Base-by-base conservation (phyloP, 1,139 yeast genomes). In the Suzukiozyma palmioleophila region DNA sequence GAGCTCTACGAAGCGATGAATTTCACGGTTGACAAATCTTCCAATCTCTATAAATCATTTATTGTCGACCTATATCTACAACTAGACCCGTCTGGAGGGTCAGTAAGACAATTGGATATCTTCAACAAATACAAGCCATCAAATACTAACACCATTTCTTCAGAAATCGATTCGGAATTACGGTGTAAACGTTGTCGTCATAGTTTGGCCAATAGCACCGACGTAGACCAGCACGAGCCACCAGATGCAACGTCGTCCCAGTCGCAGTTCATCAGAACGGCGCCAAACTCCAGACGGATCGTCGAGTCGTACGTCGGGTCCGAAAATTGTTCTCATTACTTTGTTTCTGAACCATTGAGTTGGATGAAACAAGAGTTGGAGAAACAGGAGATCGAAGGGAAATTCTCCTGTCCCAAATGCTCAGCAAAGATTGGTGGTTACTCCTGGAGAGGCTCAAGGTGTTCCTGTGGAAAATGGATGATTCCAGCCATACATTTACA, bases 401-500 rank as follows among this genome's bases (percentile, higher is more conserved):
- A 84, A 53, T 80, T 92, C 37, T 58, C 65, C 15, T 92, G 99
- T 59, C 94, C 95, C 3, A 84, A 82, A 52, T 92, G 99, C 64
- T 66, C 69, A 4, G 71, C 85, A n/a, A 84, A 84, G 60, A 76
- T 84, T 2, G 98, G 98, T 5, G 90, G 89, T 0, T 92, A 89
- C 56, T 80, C 84, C 46, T 92, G 99, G 99, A 86, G 82, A 56
- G 99, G 99, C 0, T 80, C 90, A 4, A 70, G 95, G 49, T 92
- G 99, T 58, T 81, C 95, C 42, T 92, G 99, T 62, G 97, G 97
- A 2, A 79, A 79, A 51, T 92, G 99, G 99, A 82, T 92, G 69
- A 76, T 88, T 5, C 98, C 99, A 0, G 95, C 96, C 1, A 75
- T 94, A 44, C 89, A 86, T 57, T 59, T 92, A 37, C 92, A 83